These are phyloP conservation scores for Halenospora varia DNA, from an alignment of 495 filamentous ascomycete species.

Conservation along the genomic window DNA sequence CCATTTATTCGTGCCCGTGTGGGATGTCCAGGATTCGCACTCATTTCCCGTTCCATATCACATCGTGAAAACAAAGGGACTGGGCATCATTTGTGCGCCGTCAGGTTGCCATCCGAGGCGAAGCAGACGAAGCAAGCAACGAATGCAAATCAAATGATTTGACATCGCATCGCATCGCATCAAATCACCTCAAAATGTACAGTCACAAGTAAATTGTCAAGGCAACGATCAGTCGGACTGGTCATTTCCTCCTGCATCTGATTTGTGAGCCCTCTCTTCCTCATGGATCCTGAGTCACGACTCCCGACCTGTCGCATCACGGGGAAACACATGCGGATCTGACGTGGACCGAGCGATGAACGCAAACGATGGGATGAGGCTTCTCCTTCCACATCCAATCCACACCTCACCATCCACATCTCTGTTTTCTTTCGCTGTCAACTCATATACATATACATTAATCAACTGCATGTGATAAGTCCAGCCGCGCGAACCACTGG, in stretches of 20 bases:
- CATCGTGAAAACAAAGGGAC: not conserved
- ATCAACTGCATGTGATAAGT: not conserved
- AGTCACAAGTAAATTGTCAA: not conserved
- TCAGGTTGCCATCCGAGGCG: not conserved
- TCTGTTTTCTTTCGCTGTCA: too few species aligned
- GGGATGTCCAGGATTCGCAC: not conserved
- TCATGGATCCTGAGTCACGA: not conserved
- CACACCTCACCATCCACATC: too few species aligned
- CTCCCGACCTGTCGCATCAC: not conserved
- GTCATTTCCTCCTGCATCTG: not conserved
- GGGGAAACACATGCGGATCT: not conserved
- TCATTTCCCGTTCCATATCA: not conserved
- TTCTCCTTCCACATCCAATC: too few species aligned
- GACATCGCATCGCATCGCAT: too few species aligned
- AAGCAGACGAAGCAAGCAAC: not conserved
- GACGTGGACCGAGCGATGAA: not conserved
- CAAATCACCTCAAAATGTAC: not conserved
- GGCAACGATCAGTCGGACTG: not conserved
- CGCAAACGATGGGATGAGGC: not conserved
- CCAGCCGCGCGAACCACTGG: not conserved
- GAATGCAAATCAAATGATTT: not conserved
- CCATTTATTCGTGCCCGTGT: not conserved
- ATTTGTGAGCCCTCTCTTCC: not conserved
- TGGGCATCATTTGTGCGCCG: not conserved
- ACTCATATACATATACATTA: too few species aligned